Percentiles rank a stretch among this genome's conserved stretches.
Evolutionary conservation across 345 rosid species (phyloP).

Genomic region (Erysimum cheiranthoides): DNA sequence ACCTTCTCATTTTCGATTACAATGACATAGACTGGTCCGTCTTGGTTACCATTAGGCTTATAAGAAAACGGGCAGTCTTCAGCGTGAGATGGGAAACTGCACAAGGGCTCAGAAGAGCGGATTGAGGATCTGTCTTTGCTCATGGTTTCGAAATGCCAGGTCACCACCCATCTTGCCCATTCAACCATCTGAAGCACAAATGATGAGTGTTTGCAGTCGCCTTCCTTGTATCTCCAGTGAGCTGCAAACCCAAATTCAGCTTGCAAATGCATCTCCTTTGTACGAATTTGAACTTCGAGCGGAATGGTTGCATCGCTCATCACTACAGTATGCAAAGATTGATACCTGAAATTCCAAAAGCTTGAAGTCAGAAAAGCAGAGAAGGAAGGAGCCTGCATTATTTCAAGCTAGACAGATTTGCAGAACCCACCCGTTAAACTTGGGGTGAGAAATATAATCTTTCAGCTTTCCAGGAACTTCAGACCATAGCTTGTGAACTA

Average conservation of each 20-base stretch:
- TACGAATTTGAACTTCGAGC: constrained; percentile 92
- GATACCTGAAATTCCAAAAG: constrained; percentile 60
- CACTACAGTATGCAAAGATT: constrained; percentile 87
- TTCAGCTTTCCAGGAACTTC: constrained; percentile 90
- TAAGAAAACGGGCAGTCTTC: constrained; percentile 82
- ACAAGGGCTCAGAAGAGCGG: constrained; percentile 57
- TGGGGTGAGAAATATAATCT: constrained; percentile 81
- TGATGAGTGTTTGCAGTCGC: constrained; percentile 75
- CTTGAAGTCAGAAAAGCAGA: constrained; percentile 37
- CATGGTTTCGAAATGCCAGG: constrained; percentile 95
- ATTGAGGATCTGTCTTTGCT: constrained; percentile 61
- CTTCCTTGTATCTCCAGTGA: constrained; percentile 99
- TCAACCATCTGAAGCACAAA: constrained; percentile 97
- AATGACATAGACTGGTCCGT: constrained; percentile 80
- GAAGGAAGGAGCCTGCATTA: background rate
- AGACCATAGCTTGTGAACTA: constrained; percentile 80
- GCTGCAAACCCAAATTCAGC: constrained; percentile 99
- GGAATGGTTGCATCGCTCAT: constrained; percentile 75
- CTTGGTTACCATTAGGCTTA: constrained; percentile 59
- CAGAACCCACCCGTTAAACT: constrained; percentile 80
- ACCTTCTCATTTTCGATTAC: constrained; percentile 93
- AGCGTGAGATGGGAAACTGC: constrained; percentile 79
- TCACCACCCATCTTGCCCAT: constrained; percentile 96
- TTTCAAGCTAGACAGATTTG: constrained; percentile 4
- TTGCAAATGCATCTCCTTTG: constrained; percentile 92